Base-by-base conservation (phyloP, 768 basidiomycete genomes). In the Amanita rimosa region DNA sequence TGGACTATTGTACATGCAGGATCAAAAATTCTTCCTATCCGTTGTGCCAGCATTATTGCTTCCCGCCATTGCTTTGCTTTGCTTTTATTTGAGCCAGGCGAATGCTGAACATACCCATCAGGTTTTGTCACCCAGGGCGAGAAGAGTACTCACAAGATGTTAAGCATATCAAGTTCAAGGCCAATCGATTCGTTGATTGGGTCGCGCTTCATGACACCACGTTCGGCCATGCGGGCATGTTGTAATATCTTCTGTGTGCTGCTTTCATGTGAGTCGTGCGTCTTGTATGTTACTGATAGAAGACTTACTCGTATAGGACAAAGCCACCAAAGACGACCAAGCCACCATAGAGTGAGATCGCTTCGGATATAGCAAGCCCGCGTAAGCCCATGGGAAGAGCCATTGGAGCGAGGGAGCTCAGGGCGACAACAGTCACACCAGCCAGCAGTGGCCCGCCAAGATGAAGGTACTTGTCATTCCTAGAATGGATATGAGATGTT, bases 361-460 rank as follows among this genome's bases (percentile, higher is more conserved):
- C 65, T 64, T 95, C 90, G 4, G 82, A 72, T 41, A 89, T 62
- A 4, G 85, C 85, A 33, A 94, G 74, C 22, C 78, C 74, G 39
- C 89, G 81, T 52, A 89, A 64, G 47, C 87, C 86, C 54, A 89
- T 76, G 10, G 90, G 88, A n/a, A 93, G 77, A 16, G 83, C 78
- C 81, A 94, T 83, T 0, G 91, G 91, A 8, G 91, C 91, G 37
- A 95, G 67, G n/a, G 83, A 83, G 58, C 83, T 81, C 26, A 91
- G 73, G 19, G 90, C 87, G 16, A 94, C 86, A 16, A 93, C 88
- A 11, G 87, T 87, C 9, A 95, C 78, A 49, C 91, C 91, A 13
- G 89, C 91, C 24, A 95, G 74, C 38, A 94, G 78, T 3, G 90
- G 89, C 7, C 87, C 90, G 26, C 90, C 91, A 67, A 89, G 76